Percentiles rank a stretch among this genome's conserved stretches.
Evolutionary conservation across 1,139 yeast genomes (phyloP).

Genomic region (Blastobotrys elegans): DNA sequence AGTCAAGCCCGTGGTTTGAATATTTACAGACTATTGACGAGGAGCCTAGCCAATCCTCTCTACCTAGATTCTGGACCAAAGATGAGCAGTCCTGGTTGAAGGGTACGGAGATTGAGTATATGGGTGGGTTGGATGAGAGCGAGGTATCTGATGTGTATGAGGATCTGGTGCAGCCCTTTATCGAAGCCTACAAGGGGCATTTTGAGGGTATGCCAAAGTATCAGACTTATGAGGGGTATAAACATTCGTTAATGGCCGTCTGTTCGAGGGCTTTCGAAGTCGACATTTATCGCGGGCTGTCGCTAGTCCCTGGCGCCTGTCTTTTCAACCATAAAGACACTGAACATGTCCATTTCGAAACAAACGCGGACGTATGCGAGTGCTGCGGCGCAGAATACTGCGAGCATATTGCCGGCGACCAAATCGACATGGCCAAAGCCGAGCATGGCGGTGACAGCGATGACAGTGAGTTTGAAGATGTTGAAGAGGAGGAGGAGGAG

Average conservation of each 20-base stretch:
- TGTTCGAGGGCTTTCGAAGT: slow-evolving; percentile 78
- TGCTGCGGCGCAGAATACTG: slow-evolving; percentile 59
- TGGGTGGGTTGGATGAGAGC: slow-evolving; percentile 56
- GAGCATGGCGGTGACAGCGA: slow-evolving; percentile 30
- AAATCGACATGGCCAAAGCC: slow-evolving; percentile 16
- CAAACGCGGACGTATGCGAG: slow-evolving; percentile 65
- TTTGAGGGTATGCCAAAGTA: slow-evolving; percentile 21
- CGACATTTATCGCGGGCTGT: slow-evolving; percentile 67
- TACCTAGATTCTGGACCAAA: slow-evolving; percentile 58
- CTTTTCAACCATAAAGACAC: slow-evolving; percentile 67
- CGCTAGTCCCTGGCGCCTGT: slow-evolving; percentile 88
- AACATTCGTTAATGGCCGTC: slow-evolving; percentile 38
- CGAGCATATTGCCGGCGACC: slow-evolving; percentile 29
- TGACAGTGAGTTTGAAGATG: slow-evolving; percentile 22
- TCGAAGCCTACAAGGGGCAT: slow-evolving; percentile 23
- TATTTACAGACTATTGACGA: slow-evolving; percentile 56
- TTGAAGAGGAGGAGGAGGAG: slow-evolving; percentile 23
- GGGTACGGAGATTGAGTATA: slow-evolving; percentile 64
- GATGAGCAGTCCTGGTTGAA: slow-evolving; percentile 44
- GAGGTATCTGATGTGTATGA: slow-evolving; percentile 55
- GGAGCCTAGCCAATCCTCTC: slow-evolving; percentile 18
- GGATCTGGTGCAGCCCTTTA: slow-evolving; percentile 36
- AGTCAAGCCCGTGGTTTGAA: slow-evolving; percentile 68
- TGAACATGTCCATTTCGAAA: slow-evolving; percentile 66
- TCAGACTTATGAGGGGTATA: slow-evolving; percentile 30